These are phyloP conservation scores for Neurospora sp. DNA, from an alignment of 2,329 filamentous ascomycete genomes.

Conservation along the genomic window DNA sequence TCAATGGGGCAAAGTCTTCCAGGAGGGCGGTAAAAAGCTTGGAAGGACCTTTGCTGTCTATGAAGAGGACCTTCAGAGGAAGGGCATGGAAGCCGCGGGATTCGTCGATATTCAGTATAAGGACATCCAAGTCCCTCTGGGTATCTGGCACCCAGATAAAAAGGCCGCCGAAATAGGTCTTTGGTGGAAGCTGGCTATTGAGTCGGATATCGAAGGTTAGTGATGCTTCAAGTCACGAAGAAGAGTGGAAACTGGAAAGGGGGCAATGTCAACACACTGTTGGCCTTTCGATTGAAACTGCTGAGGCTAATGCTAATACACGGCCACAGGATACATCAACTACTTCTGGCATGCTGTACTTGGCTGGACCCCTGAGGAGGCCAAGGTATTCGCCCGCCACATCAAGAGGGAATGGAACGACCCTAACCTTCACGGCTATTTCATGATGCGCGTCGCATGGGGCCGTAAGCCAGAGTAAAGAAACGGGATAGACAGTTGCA, in stretches of 20 bases:
- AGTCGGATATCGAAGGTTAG: conserved; percentile 8
- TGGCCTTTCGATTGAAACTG: not conserved
- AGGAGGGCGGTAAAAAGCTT: conserved; percentile 10
- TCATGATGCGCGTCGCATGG: conserved; percentile 1
- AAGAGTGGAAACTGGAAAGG: not conserved
- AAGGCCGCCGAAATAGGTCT: not conserved
- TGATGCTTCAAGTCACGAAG: not conserved
- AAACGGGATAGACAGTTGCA: not conserved
- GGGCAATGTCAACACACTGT: not conserved
- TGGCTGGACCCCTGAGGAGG: conserved; percentile 8
- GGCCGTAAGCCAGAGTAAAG: conserved; percentile 2
- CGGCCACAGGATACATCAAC: conserved; percentile 5
- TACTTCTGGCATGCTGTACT: conserved; percentile 7
- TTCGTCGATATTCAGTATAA: conserved; percentile 16
- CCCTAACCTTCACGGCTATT: conserved; percentile 1
- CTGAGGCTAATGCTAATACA: not conserved
- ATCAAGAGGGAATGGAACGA: conserved; percentile 8
- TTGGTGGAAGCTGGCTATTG: conserved; percentile 1
- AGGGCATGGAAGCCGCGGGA: conserved; percentile 21
- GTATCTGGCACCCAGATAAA: not conserved
- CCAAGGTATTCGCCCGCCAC: conserved; percentile 9
- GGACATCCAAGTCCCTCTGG: conserved; percentile 12
- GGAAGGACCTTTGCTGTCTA: conserved; percentile 8
- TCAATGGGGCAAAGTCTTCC: conserved; percentile 27
- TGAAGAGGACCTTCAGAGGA: conserved; percentile 27